Base-by-base conservation (phyloP, 768 basidiomycete species). In the Mycena rebaudengoi region DNA sequence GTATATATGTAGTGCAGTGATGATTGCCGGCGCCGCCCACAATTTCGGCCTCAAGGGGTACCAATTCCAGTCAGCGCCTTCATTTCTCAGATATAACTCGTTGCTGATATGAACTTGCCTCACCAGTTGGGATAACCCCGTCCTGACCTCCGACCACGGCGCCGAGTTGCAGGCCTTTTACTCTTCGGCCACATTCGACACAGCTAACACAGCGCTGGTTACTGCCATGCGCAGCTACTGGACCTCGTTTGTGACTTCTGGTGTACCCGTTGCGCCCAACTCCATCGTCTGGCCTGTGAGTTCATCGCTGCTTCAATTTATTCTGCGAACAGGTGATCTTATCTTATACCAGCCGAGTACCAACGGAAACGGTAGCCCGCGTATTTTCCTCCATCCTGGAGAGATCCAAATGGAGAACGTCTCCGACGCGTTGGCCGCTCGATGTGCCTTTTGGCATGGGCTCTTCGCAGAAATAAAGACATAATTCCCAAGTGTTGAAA, bases 1-100 rank as follows among this genome's bases (percentile, higher is more conserved):
- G 45, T 81, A 81, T 45, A 80, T 81, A n/a, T 82, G 81, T 61
- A 76, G 76, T 12, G 79, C 80, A 20, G 69, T 66, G 14, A 62
- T 81, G 70, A 76, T 81, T 52, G 67, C 76, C 4, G 74, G 74
- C 5, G 71, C 73, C 57, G 71, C 59, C n/a, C 49, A 33, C 32
- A 29, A 37, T 20, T 11, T 48, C 1, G 73, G 72, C 12, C 45
- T 69, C 4, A 25, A 51, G 12, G 70, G 75, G 0, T 82, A 71
- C 58, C 77, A 79, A n/a, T 82, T 71, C 57, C 79, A 78, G 80
- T 80, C 10, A 10, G 35, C 18, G 35, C 35, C 18, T 37, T 10
- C 35, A 37, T 37, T 10, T 18, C 11, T 37, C 37, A 67, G 78
- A 60, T 7, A 14, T 57, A 28, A 29, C 20, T 30, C 35, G 35